A percentile compares a stretch with the other conserved stretches of the same genome.
Evolutionary conservation across 805 yeast genomes (phyloP).

Genomic region (Candida quercuum): DNA sequence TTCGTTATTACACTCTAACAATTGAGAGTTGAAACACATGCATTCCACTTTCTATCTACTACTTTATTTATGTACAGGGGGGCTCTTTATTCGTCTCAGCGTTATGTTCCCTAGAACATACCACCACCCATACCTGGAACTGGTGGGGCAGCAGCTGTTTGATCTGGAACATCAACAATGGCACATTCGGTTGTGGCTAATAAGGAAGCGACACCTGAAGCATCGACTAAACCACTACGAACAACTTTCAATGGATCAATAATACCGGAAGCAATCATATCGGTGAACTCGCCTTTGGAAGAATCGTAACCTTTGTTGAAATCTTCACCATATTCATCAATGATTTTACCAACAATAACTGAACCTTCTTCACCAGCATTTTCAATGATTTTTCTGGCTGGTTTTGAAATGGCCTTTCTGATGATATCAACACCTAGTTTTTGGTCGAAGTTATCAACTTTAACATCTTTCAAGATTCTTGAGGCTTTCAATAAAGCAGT

Average conservation of each 20-base stretch:
- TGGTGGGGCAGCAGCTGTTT: constrained; percentile 43
- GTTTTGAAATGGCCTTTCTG: constrained; percentile 91
- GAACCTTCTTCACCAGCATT: constrained; percentile 99
- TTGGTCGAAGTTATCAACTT: constrained; percentile 80
- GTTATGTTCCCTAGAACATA: constrained; percentile 22
- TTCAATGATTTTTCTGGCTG: constrained; percentile 94
- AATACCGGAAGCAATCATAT: constrained; percentile 95
- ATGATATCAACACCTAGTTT: constrained; percentile 95
- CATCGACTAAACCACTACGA: constrained; percentile 93
- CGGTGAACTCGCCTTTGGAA: constrained; percentile 88
- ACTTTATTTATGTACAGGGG: neutral
- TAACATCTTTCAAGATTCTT: constrained; percentile 59
- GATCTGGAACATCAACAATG: constrained; percentile 93
- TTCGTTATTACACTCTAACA: too few species aligned
- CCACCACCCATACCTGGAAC: constrained; percentile 56
- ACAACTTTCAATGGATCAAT: constrained; percentile 99
- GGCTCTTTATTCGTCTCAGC: neutral
- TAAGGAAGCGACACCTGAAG: constrained; percentile 95
- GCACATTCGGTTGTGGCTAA: constrained; percentile 99
- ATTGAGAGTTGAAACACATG: too few species aligned
- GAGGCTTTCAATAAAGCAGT: constrained; percentile 92
- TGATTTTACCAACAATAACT: constrained; percentile 89
- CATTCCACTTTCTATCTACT: too few species aligned
- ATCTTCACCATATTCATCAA: constrained; percentile 46
- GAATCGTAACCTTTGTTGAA: constrained; percentile 93